Evolutionary conservation across 345 rosid genomes (phyloP), one percentile per base, ranked within the genome.

Genomic region (Brassica rapa): DNA sequence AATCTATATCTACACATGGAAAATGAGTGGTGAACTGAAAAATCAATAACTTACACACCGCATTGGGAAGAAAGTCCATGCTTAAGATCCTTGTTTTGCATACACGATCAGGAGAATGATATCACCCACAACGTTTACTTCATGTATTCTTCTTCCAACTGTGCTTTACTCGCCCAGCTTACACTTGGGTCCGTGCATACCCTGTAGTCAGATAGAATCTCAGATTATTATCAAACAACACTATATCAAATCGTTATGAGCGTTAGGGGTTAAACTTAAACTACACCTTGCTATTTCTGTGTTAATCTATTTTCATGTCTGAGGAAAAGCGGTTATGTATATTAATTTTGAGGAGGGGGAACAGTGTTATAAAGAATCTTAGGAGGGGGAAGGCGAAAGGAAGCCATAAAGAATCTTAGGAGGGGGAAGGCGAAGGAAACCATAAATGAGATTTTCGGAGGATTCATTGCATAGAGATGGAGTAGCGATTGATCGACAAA

Each of bases 161-260:
- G 98, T 92, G 85, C 98, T 92, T 79, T 82, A 94, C 75, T 82
- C 90, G 14, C 91, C 95, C 3, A 94, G 84, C 84, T 89, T 92
- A 84, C 97, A 92, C 63, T 91, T 94, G 62, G 93, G 95, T 23
- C 98, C 98, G 81, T 94, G 98, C 98, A 94, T 94, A 81, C 98
- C 92, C 97, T 92, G 91, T 84, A 83, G 43, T 8, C 55, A 86
- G 11, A 39, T 39, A 39, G 23, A 75, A 27, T 62, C 65, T 55
- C 35, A 71, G 55, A 49, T 61, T 70, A 62, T 49, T 2, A 16
- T 35, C 37, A 39, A 37, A 66, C n/a, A 66, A 21, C 1, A 29
- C 30, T 35, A 9, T 55, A 9, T 55, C 1, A 5, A 29, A 60
- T 43, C 7, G 63, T 67, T 23, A 72, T 43, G 37, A 70, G 24